Evolutionary conservation across 768 basidiomycete genomes (phyloP), one percentile per base, ranked within the genome.

Genomic region (Boletus bicolor): DNA sequence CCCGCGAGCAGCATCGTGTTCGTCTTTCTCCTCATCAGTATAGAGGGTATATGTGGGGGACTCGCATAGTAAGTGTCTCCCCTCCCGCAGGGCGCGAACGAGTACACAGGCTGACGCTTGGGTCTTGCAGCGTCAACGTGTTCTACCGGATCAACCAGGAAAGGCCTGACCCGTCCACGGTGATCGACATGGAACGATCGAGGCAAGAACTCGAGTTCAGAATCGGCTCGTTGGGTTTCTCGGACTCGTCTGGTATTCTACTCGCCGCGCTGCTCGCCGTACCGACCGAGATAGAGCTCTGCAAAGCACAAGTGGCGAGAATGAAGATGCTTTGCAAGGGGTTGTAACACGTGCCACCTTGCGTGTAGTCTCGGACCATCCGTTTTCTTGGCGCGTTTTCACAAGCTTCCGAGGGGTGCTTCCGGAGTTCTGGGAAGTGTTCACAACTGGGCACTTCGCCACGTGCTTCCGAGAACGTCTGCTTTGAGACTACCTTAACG

Each of bases 1-100:
- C 60, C 75, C 36, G 75, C 75, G 17, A 51, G 77, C 41, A 85
- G 79, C 55, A 83, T 93, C 58, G 64, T 77, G 15, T 64, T 85
- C 21, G 87, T 92, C 3, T 91, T 93, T 66, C 37, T 82, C 11
- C 79, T 97, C 44, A 86, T 99, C 63, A 84, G 88, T 59, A 57
- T 92, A 8, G 96, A 99, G 69, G 96, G 96, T 3, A 77, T 97
- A 43, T 96, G 93, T 60, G 96, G 96, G 32, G 96, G 96, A 5
- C 77, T 89, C 11, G 93, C 92, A 15, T 98, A 97, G 91, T 92
- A 64, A 68, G 89, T 48, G 5, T 53, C 9, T 28, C 17, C 12
- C 12, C 26, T n/a, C 1, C 4, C 9, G 21, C 28, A 12, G 1
- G 11, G 28, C 2, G 34, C 38, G 39, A 30, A 14, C 10, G 46